Evolutionary conservation across 2,329 filamentous ascomycete genomes (phyloP).

Genomic region (Aureobasidium musti): DNA sequence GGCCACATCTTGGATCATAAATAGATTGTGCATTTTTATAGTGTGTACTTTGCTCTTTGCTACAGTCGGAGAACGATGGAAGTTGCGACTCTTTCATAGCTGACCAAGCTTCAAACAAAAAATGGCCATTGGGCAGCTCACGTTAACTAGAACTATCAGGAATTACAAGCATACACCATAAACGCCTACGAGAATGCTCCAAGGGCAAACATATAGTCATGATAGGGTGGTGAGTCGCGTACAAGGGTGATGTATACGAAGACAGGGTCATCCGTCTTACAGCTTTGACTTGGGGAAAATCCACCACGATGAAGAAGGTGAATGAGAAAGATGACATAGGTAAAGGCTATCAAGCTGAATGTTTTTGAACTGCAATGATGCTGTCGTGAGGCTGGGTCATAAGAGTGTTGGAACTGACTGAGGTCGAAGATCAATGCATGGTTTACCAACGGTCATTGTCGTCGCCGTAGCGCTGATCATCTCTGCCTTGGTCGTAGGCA

Average conservation of each 20-base stretch:
- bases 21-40: no score
- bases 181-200: no score
- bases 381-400: background rate
- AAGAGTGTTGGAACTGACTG: background rate
- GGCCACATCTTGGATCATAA: no score
- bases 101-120: background rate
- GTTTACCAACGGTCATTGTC: constrained; percentile 26
- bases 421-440: background rate
- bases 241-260: background rate
- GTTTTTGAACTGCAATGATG: background rate
- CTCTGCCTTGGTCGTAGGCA: constrained; percentile 49
- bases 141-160: no score
- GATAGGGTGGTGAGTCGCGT: background rate
- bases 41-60: no score
- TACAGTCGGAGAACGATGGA: no score
- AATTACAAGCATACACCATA: background rate
- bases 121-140: background rate
- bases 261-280: background rate
- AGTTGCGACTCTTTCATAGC: no score
- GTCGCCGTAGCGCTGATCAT: constrained; percentile 39
- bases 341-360: background rate
- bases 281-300: background rate
- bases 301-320: no score
- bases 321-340: background rate
- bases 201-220: background rate